Conservation (phyloP, 2,329 filamentous ascomycete species). For the Emericellopsis cladophorae region DNA sequence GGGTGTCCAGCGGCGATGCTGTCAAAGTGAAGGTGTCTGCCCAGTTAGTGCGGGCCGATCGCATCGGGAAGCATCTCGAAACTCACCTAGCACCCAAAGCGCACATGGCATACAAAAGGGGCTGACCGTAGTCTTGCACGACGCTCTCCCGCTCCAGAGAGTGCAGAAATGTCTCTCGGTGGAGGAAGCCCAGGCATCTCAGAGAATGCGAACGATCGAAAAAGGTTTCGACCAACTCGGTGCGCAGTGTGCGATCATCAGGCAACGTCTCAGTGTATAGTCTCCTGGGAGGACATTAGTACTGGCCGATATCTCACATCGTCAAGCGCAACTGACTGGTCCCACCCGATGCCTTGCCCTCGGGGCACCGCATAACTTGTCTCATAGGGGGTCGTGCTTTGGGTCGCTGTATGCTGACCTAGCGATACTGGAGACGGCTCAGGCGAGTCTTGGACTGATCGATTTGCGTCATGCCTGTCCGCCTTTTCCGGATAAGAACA, state of each 20-base stretch:
- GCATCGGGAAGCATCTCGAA: background rate
- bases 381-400: too few species aligned
- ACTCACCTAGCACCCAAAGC: slow-evolving; percentile 10
- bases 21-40: slow-evolving; percentile 7
- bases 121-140: slow-evolving; percentile 9
- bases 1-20: slow-evolving; percentile 1
- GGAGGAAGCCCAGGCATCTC: slow-evolving; percentile 10
- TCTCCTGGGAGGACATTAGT: background rate
- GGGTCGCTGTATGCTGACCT: background rate
- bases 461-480: background rate
- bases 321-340: background rate
- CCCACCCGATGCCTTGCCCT: background rate
- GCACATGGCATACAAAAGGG: slow-evolving; percentile 11
- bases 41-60: background rate
- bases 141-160: slow-evolving; percentile 8
- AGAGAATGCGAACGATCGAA: slow-evolving; percentile 11
- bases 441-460: background rate
- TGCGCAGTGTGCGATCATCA: slow-evolving; percentile 5
- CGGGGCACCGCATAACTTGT: background rate
- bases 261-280: slow-evolving; percentile 7
- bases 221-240: slow-evolving; percentile 7
- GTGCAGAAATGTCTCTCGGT: slow-evolving; percentile 11
- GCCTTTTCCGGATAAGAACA: slow-evolving; percentile 1
- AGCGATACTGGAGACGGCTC: background rate
- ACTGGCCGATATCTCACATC: too few species aligned